These are phyloP conservation scores for Cutaneotrichosporon sp. DNA, from an alignment of 1,284 basidiomycete species.

Conservation along the genomic window DNA sequence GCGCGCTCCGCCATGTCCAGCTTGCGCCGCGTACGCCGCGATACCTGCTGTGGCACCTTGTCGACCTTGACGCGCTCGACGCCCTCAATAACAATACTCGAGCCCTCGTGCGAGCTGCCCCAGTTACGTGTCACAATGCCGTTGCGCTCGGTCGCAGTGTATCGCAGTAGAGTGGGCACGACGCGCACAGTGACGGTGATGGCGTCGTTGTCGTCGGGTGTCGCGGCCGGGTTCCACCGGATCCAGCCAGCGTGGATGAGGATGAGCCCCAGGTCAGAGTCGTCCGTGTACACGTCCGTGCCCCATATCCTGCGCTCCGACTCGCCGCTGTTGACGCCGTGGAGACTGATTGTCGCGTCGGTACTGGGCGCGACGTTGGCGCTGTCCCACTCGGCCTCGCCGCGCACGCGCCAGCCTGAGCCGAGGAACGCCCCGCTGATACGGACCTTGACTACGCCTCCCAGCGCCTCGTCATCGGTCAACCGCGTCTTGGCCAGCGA, in stretches of 20 bases:
- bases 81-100: constrained; percentile 52
- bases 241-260: constrained; percentile 55
- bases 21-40: constrained; percentile 18
- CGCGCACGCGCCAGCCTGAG: constrained; percentile 35
- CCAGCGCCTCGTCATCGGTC: constrained; percentile 19
- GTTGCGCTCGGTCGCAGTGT: constrained; percentile 51
- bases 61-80: constrained; percentile 49
- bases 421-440: constrained; percentile 37
- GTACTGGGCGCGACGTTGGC: constrained; percentile 9
- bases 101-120: constrained; percentile 57
- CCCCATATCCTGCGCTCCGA: constrained; percentile 52
- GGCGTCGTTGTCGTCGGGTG: constrained; percentile 29
- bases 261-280: constrained; percentile 54
- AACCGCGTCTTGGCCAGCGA: constrained; percentile 22
- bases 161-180: constrained; percentile 52
- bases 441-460: constrained; percentile 31
- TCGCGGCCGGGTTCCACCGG: constrained; percentile 31
- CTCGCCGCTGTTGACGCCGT: constrained; percentile 8
- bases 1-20: constrained; percentile 19
- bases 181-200: constrained; percentile 51
- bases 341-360: constrained; percentile 17
- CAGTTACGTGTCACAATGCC: constrained; percentile 52
- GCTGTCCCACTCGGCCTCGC: constrained; percentile 44
- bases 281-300: constrained; percentile 58
- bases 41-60: constrained; percentile 6